These are phyloP conservation scores for Flaveria trinervia DNA, from an alignment of 129 eudicot species.

Conservation along the genomic window DNA sequence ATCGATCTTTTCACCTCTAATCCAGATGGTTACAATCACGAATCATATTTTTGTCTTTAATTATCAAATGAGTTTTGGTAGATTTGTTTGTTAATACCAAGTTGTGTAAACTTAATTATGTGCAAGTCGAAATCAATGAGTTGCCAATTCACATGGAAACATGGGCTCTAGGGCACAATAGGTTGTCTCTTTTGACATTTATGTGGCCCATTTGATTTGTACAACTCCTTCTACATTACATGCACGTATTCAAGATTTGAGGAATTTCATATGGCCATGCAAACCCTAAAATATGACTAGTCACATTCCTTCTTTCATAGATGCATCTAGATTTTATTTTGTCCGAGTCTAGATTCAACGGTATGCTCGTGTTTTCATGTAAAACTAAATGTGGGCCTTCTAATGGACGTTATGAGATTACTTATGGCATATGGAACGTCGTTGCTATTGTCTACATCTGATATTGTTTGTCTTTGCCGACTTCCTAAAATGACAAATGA, in stretches of 20 bases:
- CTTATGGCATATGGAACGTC: slow-evolving; percentile 12
- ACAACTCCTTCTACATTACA: slow-evolving; percentile 35
- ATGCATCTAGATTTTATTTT: slow-evolving; percentile 29
- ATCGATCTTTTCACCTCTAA: slow-evolving; percentile 7
- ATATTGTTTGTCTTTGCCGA: slow-evolving; percentile 17
- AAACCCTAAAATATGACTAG: slow-evolving; percentile 25
- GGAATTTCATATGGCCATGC: slow-evolving; percentile 34
- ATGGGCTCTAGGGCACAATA: slow-evolving; percentile 40
- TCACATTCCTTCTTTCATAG: slow-evolving; percentile 18
- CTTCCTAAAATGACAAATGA: slow-evolving; percentile 10
- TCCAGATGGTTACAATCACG: slow-evolving; percentile 16
- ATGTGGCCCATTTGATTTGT: slow-evolving; percentile 35
- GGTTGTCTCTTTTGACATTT: slow-evolving; percentile 10
- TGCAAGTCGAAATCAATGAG: slow-evolving; percentile 42
- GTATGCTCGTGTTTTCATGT: slow-evolving; percentile 6
- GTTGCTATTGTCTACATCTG: slow-evolving; percentile 22
- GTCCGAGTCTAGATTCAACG: slow-evolving; percentile 15
- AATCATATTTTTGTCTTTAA: slow-evolving; percentile 21
- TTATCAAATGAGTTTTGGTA: slow-evolving; percentile 12
- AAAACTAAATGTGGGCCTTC: slow-evolving; percentile 15
- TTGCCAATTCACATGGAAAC: slow-evolving; percentile 41
- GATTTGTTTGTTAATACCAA: slow-evolving; percentile 18
- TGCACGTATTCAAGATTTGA: slow-evolving; percentile 32
- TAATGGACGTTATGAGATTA: slow-evolving; percentile 14
- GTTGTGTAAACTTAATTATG: slow-evolving; percentile 12